These are phyloP conservation scores for Dacryopinax primogenitus DNA, from an alignment of 768 basidiomycete genomes.

Conservation along the genomic window DNA sequence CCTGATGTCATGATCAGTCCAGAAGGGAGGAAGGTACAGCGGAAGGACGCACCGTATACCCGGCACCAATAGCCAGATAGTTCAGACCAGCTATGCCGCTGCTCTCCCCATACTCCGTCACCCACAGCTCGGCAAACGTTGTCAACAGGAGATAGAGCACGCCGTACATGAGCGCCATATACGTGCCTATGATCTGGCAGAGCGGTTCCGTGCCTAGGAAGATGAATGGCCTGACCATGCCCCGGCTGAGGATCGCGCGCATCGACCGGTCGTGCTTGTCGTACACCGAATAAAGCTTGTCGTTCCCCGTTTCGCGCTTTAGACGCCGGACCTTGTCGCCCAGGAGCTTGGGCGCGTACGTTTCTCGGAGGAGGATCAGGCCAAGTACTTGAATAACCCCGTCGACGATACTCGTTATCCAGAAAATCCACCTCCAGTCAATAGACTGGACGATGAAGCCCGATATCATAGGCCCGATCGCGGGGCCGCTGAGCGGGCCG, in stretches of 20 bases:
- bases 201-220: constrained; percentile 51
- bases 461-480: constrained; percentile 41
- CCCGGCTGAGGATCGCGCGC: constrained; percentile 35
- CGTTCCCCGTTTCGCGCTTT: constrained; percentile 22
- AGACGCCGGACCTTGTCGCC: constrained; percentile 21
- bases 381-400: constrained; percentile 35
- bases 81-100: constrained; percentile 52
- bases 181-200: constrained; percentile 51
- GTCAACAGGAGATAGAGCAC: constrained; percentile 36
- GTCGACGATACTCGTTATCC: constrained; percentile 50
- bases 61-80: constrained; percentile 59
- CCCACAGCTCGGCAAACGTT: constrained; percentile 19
- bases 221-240: constrained; percentile 54
- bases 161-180: constrained; percentile 60
- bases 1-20: not conserved
- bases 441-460: constrained; percentile 39
- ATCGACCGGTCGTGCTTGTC: constrained; percentile 20
- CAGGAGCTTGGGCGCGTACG: constrained; percentile 27
- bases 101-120: constrained; percentile 35
- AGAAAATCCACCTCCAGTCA: constrained; percentile 69
- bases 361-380: constrained; percentile 26
- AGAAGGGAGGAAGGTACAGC: constrained; percentile 16
- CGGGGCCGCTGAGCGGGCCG: constrained; percentile 51
- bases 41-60: constrained; percentile 37
- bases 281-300: constrained; percentile 20